Evolutionary conservation across 208 protist species (phyloP), one percentile per base, ranked within the genome.

Genomic region (Leishmania braziliensis): DNA sequence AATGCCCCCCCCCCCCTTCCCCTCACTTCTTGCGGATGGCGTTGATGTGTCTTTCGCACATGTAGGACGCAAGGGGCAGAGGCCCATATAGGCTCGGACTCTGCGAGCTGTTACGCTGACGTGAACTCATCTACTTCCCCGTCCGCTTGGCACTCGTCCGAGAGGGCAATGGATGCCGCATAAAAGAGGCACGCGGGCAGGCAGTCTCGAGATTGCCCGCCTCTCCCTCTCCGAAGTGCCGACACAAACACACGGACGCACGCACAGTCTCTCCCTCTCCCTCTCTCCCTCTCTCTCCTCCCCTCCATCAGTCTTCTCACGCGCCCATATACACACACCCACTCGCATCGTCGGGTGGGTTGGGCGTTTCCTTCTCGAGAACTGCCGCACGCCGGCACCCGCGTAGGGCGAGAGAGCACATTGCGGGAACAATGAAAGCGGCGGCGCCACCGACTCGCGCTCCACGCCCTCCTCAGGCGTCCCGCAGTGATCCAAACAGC

Each of bases 401-500:
- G 48, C 39, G 65, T 29, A 72, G 5, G 75, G 20, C 53, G 9
- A 71, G 1, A n/a, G 43, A 16, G 58, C 54, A 74, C 12, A 23
- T n/a, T 0, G 8, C 48, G n/a, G 29, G 51, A 14, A 33, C 46
- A 39, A 54, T 46, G 75, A 72, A 33, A 53, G 33, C 70, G 71
- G 26, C 82, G 29, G 20, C 81, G 50, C n/a, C 74, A 12, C 29
- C 63, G 33, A 36, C 74, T 39, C 53, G 62, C 43, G 81, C 78
- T 66, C 60, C 70, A 39, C 58, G 72, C 58, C 72, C 75, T 53
- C 86, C 78, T 46, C 54, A 29, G 33, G 16, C 56, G 33, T 43
- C 80, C 33, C 66, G 75, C 36, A 56, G 71, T 53, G 76, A 79
- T n/a, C 76, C 76, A 23, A 75, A 81, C 53, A 39, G 53, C 39